phyloP scores from a whole-genome alignment of 2,329 filamentous ascomycete genomes.

The Cadophora malorum region DNA sequence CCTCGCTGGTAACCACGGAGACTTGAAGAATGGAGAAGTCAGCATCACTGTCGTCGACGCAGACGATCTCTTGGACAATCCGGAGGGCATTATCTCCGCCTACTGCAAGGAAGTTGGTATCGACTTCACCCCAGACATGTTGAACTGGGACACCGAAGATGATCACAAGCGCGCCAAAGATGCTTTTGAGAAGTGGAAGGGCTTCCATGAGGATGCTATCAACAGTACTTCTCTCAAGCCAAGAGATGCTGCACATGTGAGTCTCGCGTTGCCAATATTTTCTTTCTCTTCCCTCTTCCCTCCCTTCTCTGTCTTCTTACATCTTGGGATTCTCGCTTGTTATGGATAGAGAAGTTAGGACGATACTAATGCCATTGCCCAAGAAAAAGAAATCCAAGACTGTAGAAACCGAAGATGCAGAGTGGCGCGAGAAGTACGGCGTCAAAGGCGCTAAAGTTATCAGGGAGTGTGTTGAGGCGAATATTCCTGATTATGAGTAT shows the following conservation, averaged over 20 bases:
- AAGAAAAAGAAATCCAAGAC: conserved; percentile 64
- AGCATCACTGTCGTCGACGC: conserved; percentile 90
- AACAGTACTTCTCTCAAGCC: conserved; percentile 78
- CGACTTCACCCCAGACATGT: conserved; percentile 77
- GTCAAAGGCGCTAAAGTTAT: conserved; percentile 74
- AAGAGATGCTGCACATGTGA: conserved; percentile 66
- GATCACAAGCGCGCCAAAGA: conserved; percentile 71
- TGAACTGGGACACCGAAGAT: conserved; percentile 81
- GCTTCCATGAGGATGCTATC: conserved; percentile 95
- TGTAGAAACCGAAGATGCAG: conserved; percentile 69
- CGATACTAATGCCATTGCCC: conserved; percentile 26
- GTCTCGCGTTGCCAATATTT: conserved; percentile 38
- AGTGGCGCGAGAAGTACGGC: conserved; percentile 79
- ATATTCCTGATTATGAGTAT: conserved; percentile 79
- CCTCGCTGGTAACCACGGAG: conserved; percentile 54
- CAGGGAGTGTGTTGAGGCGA: conserved; percentile 72
- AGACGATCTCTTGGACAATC: conserved; percentile 90
- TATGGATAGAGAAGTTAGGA: conserved; percentile 10
- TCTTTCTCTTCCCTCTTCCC: background rate
- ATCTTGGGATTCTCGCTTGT: background rate
- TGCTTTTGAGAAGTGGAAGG: conserved; percentile 95
- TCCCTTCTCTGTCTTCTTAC: background rate
- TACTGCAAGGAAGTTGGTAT: conserved; percentile 86
- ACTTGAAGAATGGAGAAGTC: conserved; percentile 48
- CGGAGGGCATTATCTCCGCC: conserved; percentile 73